Conservation (phyloP, 371 early-diverging fungal species). For the Zopfochytrium polystomum region DNA sequence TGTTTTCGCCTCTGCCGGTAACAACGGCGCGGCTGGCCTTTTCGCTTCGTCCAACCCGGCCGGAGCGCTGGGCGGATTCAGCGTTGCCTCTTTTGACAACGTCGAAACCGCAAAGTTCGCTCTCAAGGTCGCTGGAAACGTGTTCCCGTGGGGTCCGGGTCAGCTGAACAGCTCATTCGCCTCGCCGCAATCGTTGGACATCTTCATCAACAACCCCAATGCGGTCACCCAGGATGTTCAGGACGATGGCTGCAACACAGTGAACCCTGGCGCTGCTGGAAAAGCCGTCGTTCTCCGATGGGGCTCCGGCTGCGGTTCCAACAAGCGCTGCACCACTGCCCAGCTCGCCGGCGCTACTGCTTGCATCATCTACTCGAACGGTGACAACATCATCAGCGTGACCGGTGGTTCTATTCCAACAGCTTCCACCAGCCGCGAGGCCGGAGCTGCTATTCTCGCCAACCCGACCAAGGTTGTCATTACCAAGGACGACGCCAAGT, state of each 20-base stretch:
- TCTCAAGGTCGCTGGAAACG: too few species aligned
- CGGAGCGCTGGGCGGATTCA: too few species aligned
- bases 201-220: too few species aligned
- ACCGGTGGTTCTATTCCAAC: constrained; percentile 12
- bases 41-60: neutral
- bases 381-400: neutral
- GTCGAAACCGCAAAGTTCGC: too few species aligned
- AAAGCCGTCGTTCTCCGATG: constrained; percentile 22
- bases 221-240: constrained; percentile 5
- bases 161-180: constrained; percentile 13
- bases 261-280: neutral
- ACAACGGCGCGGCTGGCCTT: constrained; percentile 29
- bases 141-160: too few species aligned
- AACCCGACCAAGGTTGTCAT: constrained; percentile 1
- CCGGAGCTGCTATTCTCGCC: constrained; percentile 23
- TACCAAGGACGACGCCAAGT: neutral
- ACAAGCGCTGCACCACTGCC: constrained; percentile 18
- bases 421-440: constrained; percentile 9
- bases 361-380: constrained; percentile 31
- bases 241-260: constrained; percentile 8
- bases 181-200: neutral
- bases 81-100: too few species aligned
- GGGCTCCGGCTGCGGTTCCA: constrained; percentile 8
- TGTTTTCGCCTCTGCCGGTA: constrained; percentile 32
- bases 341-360: constrained; percentile 27